phyloP scores from a whole-genome alignment of 2,329 filamentous ascomycete genomes.

The Aspergillus candidus region DNA sequence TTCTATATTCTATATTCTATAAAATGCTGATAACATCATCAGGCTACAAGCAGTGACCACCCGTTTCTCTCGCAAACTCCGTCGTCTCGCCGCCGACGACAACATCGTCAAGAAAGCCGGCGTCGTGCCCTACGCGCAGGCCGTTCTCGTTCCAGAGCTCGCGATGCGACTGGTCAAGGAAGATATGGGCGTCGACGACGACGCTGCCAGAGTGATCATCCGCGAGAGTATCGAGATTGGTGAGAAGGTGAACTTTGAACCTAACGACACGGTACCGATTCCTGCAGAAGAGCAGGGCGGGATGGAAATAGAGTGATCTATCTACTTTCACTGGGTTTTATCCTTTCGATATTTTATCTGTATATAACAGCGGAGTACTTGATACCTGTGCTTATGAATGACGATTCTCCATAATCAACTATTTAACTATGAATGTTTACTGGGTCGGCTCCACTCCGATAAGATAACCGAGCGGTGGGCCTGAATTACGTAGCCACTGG shows the following conservation, averaged over 20 bases:
- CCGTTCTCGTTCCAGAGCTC: slow-evolving; percentile 70
- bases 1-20: not conserved
- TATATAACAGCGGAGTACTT: too few relatives aligned
- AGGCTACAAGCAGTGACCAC: slow-evolving; percentile 55
- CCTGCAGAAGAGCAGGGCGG: slow-evolving; percentile 4
- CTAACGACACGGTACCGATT: slow-evolving; percentile 47
- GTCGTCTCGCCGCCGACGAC: slow-evolving; percentile 58
- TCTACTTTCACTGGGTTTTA: too few relatives aligned
- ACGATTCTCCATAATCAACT: too few relatives aligned
- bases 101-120: slow-evolving; percentile 61
- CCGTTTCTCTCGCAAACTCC: slow-evolving; percentile 55
- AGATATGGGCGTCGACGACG: slow-evolving; percentile 48
- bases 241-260: slow-evolving; percentile 60
- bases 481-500: too few relatives aligned
- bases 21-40: slow-evolving; percentile 4
- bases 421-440: too few relatives aligned
- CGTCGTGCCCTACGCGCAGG: slow-evolving; percentile 63
- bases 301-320: too few relatives aligned
- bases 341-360: too few relatives aligned
- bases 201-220: slow-evolving; percentile 51
- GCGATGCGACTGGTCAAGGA: slow-evolving; percentile 52
- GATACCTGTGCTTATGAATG: too few relatives aligned
- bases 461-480: too few relatives aligned
- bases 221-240: slow-evolving; percentile 62
- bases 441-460: too few relatives aligned